phyloP scores from a whole-genome alignment of 768 basidiomycete genomes.

The Phylloporus sp. region DNA sequence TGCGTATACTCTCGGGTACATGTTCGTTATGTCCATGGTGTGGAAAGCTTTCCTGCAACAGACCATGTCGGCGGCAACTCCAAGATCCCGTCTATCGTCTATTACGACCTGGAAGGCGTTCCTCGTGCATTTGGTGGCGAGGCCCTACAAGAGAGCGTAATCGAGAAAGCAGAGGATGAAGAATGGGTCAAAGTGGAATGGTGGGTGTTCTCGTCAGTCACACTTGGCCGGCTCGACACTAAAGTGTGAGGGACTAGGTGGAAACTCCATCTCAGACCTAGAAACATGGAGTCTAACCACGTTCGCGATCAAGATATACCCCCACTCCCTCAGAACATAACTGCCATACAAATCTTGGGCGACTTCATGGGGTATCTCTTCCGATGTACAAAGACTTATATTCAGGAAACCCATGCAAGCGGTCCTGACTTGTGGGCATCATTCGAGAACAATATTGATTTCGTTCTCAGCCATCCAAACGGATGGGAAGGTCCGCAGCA shows the following conservation, averaged over 20 bases:
- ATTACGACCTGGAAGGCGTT: slow-evolving; percentile 39
- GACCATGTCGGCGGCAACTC: slow-evolving; percentile 42
- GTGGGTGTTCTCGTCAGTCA: slow-evolving; percentile 8
- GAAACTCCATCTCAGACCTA: slow-evolving; percentile 35
- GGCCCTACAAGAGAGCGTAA: slow-evolving; percentile 35
- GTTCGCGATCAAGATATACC: slow-evolving; percentile 34
- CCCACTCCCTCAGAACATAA: slow-evolving; percentile 39
- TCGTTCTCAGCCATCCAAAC: slow-evolving; percentile 45
- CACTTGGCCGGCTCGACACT: background rate
- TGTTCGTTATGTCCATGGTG: background rate
- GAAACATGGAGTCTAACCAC: slow-evolving; percentile 15
- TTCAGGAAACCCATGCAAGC: slow-evolving; percentile 42
- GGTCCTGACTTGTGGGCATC: slow-evolving; percentile 40
- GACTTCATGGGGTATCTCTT: slow-evolving; percentile 49
- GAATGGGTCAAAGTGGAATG: slow-evolving; percentile 29
- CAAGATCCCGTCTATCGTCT: slow-evolving; percentile 47
- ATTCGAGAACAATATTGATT: slow-evolving; percentile 38
- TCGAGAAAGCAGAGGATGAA: slow-evolving; percentile 39
- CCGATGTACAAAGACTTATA: slow-evolving; percentile 38
- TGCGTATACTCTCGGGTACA: background rate
- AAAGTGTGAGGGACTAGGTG: slow-evolving; percentile 22
- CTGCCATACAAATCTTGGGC: slow-evolving; percentile 39
- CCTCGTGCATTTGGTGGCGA: slow-evolving; percentile 43
- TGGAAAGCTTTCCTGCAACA: slow-evolving; percentile 42
- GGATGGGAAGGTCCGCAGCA: slow-evolving; percentile 47